Base-by-base conservation (phyloP, 2,329 filamentous ascomycete genomes). In the Aspergillus caelatus region DNA sequence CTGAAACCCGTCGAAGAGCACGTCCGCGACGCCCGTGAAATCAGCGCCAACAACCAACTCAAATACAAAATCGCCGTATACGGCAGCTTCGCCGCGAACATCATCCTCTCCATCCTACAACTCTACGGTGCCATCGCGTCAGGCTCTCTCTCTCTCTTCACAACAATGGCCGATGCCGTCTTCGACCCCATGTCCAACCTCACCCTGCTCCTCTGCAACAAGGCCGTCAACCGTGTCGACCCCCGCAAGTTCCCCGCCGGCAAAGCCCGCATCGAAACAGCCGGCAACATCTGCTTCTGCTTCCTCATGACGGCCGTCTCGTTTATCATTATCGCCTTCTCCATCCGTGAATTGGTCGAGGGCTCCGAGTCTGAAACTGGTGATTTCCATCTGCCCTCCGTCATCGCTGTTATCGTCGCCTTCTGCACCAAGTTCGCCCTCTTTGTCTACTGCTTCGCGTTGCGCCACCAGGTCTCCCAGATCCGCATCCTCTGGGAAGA, bases 281-380 rank as follows among this genome's bases (percentile, higher is more conserved):
- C 94, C 0, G 95, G 95, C 58, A 99, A 98, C 74, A 97, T 98
- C 68, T 88, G 91, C 64, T 99, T 99, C 79, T 97, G 93, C 79
- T 96, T 96, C 78, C 84, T 99, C 71, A 98, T 99, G 95, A 93
- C 89, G 23, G 84, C 93, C 11, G 94, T 98, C 9, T 97, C 93
- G 0, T 84, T 96, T 68, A 93, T 98, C 73, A 88, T 99, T 61
- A 95, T 99, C 71, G 93, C 94, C 26, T 92, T 97, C 76, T 93
- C 94, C 0, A 84, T 88, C 32, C 86, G 88, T 61, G 89, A 96
- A 62, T 83, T 98, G 2, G 83, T 82, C 1, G 78, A 78, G 5
- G 79, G 79, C 34, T 79, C 80, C 23, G 70, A 72, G 1, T 79
- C 82, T 0, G 79, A 83, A 1, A 85, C 83, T 16, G 91, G 90